These are phyloP conservation scores for Cladosporium sp. DNA, from an alignment of 2,329 filamentous ascomycete genomes.

Conservation along the genomic window DNA sequence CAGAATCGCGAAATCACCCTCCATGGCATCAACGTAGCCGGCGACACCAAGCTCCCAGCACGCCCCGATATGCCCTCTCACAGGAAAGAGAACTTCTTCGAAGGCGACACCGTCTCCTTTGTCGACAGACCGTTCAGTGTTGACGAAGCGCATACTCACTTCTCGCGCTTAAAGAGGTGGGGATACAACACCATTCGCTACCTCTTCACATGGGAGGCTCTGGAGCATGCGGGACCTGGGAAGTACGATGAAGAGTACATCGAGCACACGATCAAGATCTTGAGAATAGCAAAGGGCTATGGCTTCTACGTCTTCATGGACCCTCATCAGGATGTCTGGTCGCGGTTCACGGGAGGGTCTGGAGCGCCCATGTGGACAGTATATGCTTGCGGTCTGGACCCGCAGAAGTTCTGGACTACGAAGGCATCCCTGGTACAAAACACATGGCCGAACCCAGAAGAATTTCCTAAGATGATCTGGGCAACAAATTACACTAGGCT, in stretches of 20 bases:
- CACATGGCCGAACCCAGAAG: slow-evolving; percentile 78
- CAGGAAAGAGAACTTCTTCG: slow-evolving; percentile 76
- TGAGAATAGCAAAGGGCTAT: slow-evolving; percentile 83
- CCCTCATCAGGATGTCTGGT: slow-evolving; percentile 99
- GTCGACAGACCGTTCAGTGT: slow-evolving; percentile 80
- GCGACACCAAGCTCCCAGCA: slow-evolving; percentile 85
- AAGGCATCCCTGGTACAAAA: slow-evolving; percentile 95
- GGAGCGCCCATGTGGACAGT: slow-evolving; percentile 97
- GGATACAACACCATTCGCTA: slow-evolving; percentile 97
- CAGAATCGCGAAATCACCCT: slow-evolving; percentile 83
- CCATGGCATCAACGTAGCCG: slow-evolving; percentile 90
- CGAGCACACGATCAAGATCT: slow-evolving; percentile 79
- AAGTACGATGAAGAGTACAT: slow-evolving; percentile 95
- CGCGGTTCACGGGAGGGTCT: slow-evolving; percentile 87
- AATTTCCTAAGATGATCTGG: slow-evolving; percentile 99
- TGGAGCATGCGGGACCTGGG: slow-evolving; percentile 87
- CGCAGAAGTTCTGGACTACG: slow-evolving; percentile 77
- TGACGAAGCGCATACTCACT: slow-evolving; percentile 81
- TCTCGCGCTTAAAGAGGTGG: slow-evolving; percentile 79
- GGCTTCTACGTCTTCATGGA: slow-evolving; percentile 98
- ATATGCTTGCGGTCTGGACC: slow-evolving; percentile 90
- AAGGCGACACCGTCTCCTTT: slow-evolving; percentile 89
- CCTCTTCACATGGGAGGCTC: slow-evolving; percentile 98
- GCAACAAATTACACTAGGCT: slow-evolving; percentile 93
- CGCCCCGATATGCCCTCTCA: slow-evolving; percentile 80